A percentile compares a stretch with the other conserved stretches of the same genome.
phyloP scores from a whole-genome alignment of 306 rosid species.

The Casuarina cunninghamiana region DNA sequence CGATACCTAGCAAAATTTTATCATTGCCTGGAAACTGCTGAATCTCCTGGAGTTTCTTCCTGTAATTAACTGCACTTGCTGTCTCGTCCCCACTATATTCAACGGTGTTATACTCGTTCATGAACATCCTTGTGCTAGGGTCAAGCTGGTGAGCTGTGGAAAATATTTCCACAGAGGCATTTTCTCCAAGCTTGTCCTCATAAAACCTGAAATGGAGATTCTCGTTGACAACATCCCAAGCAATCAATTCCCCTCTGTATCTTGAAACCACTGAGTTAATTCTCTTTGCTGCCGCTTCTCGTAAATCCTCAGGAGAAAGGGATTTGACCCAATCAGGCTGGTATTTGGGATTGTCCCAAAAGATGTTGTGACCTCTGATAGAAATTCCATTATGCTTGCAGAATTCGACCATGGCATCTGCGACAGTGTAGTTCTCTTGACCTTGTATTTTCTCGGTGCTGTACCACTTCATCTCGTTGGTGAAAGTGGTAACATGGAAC shows the following conservation, averaged over 20 bases:
- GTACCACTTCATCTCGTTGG: conserved; percentile 85
- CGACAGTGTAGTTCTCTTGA: conserved; percentile 57
- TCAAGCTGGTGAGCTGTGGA: conserved; percentile 53
- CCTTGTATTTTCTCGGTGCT: conserved; percentile 57
- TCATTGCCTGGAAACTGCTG: conserved; percentile 43
- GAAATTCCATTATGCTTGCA: conserved; percentile 44
- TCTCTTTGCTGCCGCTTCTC: conserved; percentile 46
- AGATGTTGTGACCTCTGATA: conserved; percentile 69
- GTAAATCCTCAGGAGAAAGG: conserved; percentile 42
- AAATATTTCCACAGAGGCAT: conserved; percentile 52
- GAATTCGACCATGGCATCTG: conserved; percentile 67
- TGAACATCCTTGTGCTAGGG: conserved; percentile 49
- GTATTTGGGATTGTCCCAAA: conserved; percentile 50
- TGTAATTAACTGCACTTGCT: conserved; percentile 41
- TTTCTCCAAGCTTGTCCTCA: conserved; percentile 54
- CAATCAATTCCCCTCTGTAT: conserved; percentile 61
- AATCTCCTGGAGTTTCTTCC: conserved; percentile 43
- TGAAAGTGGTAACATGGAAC: conserved; percentile 63
- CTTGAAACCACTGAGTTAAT: conserved; percentile 62
- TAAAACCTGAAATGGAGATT: conserved; percentile 66
- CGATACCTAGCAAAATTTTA: conserved; percentile 48
- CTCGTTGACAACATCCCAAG: conserved; percentile 85
- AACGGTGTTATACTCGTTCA: conserved; percentile 71
- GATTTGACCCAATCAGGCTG: conserved; percentile 65
- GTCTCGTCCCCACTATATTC: conserved; percentile 40